phyloP scores from a whole-genome alignment of 768 basidiomycete species.

The Boletales sp. region DNA sequence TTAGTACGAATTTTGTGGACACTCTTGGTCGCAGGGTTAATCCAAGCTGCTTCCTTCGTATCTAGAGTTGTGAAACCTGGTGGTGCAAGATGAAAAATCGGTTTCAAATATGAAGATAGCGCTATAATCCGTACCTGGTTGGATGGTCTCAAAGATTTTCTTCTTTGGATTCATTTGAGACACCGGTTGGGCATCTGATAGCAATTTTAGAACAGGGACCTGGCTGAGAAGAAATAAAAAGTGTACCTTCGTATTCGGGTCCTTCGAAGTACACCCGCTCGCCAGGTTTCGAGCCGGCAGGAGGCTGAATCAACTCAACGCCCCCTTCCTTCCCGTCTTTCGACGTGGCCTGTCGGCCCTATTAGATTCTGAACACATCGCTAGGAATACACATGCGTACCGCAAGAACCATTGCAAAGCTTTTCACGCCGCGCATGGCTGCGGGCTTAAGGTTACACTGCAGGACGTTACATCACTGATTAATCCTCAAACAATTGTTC shows the following conservation, averaged over 20 bases:
- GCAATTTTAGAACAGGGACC: neutral
- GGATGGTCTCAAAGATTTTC: conserved; percentile 97
- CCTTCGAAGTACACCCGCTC: conserved; percentile 97
- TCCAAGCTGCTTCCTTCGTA: conserved; percentile 78
- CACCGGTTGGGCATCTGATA: conserved; percentile 59
- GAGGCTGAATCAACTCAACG: conserved; percentile 89
- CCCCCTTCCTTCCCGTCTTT: conserved; percentile 89
- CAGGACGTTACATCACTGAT: neutral
- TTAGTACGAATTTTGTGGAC: conserved; percentile 86
- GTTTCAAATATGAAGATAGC: neutral
- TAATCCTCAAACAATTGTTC: neutral
- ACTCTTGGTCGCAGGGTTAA: conserved; percentile 75
- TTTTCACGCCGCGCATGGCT: conserved; percentile 96
- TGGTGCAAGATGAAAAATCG: conserved; percentile 2
- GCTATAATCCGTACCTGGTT: conserved; percentile 57
- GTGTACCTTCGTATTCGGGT: conserved; percentile 73
- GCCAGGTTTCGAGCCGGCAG: conserved; percentile 80
- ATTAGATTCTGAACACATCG: conserved; percentile 1
- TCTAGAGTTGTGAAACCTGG: conserved; percentile 87
- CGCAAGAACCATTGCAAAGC: conserved; percentile 96
- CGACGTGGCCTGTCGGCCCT: conserved; percentile 65
- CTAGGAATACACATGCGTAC: conserved; percentile 40
- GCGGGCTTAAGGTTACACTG: conserved; percentile 95
- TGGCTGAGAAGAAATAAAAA: neutral
- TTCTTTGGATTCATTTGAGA: conserved; percentile 96